These are phyloP conservation scores for Acanthamoeba quina DNA, from an alignment of 208 protist genomes.

Conservation along the genomic window DNA sequence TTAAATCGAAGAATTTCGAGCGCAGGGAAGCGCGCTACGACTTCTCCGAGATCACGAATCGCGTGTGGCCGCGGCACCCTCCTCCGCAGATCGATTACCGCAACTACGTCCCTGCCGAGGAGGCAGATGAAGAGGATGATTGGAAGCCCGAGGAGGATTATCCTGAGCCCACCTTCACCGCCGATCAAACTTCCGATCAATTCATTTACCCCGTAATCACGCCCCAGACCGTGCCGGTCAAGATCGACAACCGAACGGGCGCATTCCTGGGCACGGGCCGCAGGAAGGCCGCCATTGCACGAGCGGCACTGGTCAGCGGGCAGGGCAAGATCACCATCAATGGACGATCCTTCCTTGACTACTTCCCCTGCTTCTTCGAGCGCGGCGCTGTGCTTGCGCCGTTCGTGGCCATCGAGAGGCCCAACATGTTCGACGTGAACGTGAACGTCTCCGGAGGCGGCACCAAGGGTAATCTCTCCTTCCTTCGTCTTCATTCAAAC, in stretches of 20 bases:
- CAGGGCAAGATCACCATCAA: conserved; percentile 31
- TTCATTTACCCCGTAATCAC: not conserved
- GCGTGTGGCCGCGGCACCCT: not conserved
- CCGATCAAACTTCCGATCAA: not conserved
- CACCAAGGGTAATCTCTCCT: conserved; percentile 41
- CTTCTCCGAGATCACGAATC: not conserved
- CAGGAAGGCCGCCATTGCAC: conserved; percentile 44
- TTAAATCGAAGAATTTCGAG: conserved; percentile 9
- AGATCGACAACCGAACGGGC: not conserved
- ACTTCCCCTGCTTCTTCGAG: conserved; percentile 66
- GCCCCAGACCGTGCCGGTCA: not conserved
- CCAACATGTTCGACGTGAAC: conserved; percentile 27
- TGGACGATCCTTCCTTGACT: conserved; percentile 28
- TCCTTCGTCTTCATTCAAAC: not conserved
- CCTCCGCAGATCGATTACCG: not conserved
- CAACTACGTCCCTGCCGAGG: conserved; percentile 34
- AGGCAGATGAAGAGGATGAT: conserved; percentile 50
- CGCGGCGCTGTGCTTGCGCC: conserved; percentile 9
- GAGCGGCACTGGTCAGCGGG: not conserved
- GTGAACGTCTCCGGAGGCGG: not conserved
- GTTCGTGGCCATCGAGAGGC: conserved; percentile 52
- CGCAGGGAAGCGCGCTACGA: conserved; percentile 23
- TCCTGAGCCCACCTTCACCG: not conserved
- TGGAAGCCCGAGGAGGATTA: conserved; percentile 53
- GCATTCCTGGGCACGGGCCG: conserved; percentile 9